Base-by-base conservation (phyloP, 2,329 filamentous ascomycete genomes). In the Fusarium keratoplasticum region DNA sequence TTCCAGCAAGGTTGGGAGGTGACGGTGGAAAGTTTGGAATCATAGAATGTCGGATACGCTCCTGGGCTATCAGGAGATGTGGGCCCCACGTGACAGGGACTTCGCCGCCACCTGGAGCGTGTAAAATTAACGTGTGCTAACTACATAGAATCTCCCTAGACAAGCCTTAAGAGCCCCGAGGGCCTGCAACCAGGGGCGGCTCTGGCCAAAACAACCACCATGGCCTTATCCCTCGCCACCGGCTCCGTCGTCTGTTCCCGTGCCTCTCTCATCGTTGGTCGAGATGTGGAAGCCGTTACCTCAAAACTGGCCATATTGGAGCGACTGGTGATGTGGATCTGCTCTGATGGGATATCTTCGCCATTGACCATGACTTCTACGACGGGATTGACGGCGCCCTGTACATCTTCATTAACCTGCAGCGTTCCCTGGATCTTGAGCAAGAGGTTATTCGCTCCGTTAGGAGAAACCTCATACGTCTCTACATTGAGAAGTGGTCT, bases 201-300 rank as follows among this genome's bases (percentile, higher is more conserved):
- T 50, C 33, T 62, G 2, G 62, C 59, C 13, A 70, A 29, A 20
- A 70, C 13, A 4, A 67, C 64, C 22, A n/a, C 27, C 64, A 70
- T 70, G 4, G 47, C 52, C 47, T 64, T 59, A 27, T 67, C 64
- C 27, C 60, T 60, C 35, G 64, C 54, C 1, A 67, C 59, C 3
- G 59, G 64, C 20, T 44, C 40, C 40, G 11, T 36, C 38, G 7
- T 47, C 5, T n/a, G 54, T 64, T 35, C 14, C 5, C 6, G 64
- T 47, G 4, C 13, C 20, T 44, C 20, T 44, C 20, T 44, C 22
- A 4, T 16, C 20, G 2, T 14, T 1, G 40, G 40, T 22, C 20
- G 40, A 44, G 40, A 22, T 16, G 13, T 14, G 40, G 40, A 44
- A 54, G 16, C 29, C 36, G 64, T 14, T 36, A 20, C 25, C 59